Conservation (phyloP, 495 filamentous ascomycete species). For the Neurospora sublineolata region DNA sequence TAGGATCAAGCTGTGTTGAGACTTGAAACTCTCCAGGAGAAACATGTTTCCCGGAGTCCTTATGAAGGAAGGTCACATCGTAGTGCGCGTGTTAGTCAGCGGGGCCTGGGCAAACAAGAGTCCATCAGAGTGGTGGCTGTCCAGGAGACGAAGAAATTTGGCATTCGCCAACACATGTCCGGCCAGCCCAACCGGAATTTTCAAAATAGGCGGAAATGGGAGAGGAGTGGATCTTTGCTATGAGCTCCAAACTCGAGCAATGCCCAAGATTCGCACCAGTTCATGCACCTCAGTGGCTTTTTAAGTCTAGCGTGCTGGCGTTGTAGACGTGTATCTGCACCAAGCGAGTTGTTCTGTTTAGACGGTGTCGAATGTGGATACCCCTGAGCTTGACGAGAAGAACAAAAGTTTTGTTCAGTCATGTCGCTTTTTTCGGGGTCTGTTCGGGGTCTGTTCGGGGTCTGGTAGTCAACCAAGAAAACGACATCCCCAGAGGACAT, state of each 20-base stretch:
- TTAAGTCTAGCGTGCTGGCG: background rate
- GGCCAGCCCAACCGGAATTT: background rate
- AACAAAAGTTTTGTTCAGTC: background rate
- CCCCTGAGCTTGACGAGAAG: background rate
- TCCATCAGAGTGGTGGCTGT: background rate
- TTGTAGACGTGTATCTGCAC: background rate
- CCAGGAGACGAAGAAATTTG: background rate
- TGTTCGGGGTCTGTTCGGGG: background rate
- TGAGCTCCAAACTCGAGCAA: background rate
- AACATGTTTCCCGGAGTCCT: background rate
- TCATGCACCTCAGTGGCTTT: background rate
- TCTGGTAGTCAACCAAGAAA: background rate
- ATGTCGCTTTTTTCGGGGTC: background rate
- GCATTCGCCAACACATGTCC: background rate
- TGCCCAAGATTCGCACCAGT: background rate
- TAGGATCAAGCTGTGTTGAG: background rate
- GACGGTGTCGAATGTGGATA: background rate
- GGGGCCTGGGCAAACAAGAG: background rate
- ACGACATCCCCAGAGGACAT: background rate
- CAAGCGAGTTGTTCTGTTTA: background rate
- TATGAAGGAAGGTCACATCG: background rate
- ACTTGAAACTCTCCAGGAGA: background rate
- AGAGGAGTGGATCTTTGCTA: background rate
- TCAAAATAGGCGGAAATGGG: background rate
- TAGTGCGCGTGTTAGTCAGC: background rate